Conservation (phyloP, 2,329 filamentous ascomycete species). For the Ceratocystis cubensis region DNA sequence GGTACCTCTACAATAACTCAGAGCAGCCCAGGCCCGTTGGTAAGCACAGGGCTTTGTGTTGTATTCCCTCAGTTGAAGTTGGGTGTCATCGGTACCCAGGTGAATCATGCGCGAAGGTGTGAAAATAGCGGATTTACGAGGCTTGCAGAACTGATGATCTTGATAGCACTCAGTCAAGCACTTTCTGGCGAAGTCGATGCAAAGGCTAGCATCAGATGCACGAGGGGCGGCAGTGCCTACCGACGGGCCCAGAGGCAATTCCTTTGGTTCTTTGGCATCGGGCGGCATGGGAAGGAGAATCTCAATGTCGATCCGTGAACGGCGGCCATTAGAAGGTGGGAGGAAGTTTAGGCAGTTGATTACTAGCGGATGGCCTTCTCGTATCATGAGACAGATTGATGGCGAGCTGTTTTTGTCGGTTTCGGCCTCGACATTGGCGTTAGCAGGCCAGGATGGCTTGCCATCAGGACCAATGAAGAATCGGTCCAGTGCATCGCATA, state of each 20-base stretch:
- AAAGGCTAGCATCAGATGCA: constrained; percentile 17
- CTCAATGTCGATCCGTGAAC: constrained; percentile 19
- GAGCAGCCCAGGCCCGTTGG: constrained; percentile 19
- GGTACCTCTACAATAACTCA: constrained; percentile 22
- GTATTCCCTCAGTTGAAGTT: constrained; percentile 17
- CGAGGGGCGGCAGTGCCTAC: constrained; percentile 20
- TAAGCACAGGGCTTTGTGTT: constrained; percentile 11
- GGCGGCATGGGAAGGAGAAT: constrained; percentile 17
- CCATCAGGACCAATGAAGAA: constrained; percentile 8
- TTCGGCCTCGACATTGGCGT: constrained; percentile 13
- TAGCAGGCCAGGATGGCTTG: constrained; percentile 7
- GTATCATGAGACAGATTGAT: constrained; percentile 18
- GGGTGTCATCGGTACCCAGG: constrained; percentile 11
- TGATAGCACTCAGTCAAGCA: constrained; percentile 18
- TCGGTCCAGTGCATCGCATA: constrained; percentile 16
- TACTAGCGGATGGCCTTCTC: constrained; percentile 18
- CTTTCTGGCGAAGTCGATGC: constrained; percentile 11
- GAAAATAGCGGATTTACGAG: constrained; percentile 11
- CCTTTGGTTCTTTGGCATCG: constrained; percentile 13
- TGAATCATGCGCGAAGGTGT: constrained; percentile 18
- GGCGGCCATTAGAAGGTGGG: constrained; percentile 14
- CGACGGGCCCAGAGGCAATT: constrained; percentile 16
- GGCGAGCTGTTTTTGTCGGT: constrained; percentile 15
- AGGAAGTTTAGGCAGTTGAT: constrained; percentile 20
- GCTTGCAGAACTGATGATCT: constrained; percentile 18